Percentiles rank a stretch among this genome's conserved stretches.
Conservation (phyloP, 768 basidiomycete genomes). For the Mycena vitilis region DNA sequence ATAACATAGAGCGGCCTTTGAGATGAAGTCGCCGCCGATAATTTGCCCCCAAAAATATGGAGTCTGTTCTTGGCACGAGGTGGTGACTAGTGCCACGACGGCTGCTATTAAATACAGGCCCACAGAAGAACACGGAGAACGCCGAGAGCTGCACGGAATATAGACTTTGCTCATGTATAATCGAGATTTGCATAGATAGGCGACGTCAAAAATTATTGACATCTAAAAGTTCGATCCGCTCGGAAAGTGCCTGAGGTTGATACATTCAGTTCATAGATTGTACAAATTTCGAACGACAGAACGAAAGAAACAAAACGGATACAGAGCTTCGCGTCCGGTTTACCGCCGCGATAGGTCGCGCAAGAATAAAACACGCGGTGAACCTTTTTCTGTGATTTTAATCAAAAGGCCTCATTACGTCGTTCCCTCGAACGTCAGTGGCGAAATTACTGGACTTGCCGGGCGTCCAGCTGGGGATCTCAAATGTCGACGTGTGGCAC, state of each 20-base stretch:
- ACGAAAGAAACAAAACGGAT: constrained; percentile 6
- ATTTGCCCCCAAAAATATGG: too few relatives aligned
- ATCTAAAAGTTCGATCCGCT: neutral
- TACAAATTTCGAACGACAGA: constrained; percentile 11
- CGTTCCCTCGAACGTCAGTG: constrained; percentile 57
- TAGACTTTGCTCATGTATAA: neutral
- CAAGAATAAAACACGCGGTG: neutral
- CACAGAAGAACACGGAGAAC: neutral
- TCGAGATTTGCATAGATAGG: constrained; percentile 4
- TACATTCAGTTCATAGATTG: neutral
- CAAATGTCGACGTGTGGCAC: constrained; percentile 63
- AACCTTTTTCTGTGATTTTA: constrained; percentile 32
- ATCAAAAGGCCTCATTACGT: constrained; percentile 55
- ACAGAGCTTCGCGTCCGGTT: constrained; percentile 11
- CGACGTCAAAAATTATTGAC: neutral
- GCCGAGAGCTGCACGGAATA: neutral
- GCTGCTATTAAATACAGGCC: neutral
- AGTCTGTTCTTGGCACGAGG: neutral
- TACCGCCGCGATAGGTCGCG: constrained; percentile 10
- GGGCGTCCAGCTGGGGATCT: constrained; percentile 55
- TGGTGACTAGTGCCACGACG: neutral
- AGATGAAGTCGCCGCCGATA: too few relatives aligned
- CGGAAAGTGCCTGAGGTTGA: neutral
- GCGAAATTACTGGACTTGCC: constrained; percentile 61
- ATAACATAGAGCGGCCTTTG: too few relatives aligned